These are phyloP conservation scores for Phytophthora ramorum DNA, from an alignment of 352 stramenopile genomes.

Conservation along the genomic window DNA sequence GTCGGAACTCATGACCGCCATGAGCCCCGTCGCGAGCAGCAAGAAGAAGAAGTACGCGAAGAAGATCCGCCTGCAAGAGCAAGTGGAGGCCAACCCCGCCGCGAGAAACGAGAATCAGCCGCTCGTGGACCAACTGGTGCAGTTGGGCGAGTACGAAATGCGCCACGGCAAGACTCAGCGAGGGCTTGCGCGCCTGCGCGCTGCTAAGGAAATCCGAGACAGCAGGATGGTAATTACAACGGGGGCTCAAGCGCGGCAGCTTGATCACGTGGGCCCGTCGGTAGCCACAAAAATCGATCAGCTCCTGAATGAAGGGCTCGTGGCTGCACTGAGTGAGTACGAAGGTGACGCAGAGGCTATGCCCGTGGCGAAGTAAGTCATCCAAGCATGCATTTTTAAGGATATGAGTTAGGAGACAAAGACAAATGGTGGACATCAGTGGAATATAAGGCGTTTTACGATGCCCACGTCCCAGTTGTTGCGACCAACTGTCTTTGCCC, in stretches of 20 bases:
- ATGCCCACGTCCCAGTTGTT: slow-evolving; percentile 24
- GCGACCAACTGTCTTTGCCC: not conserved
- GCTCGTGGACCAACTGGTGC: slow-evolving; percentile 64
- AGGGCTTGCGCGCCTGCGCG: slow-evolving; percentile 62
- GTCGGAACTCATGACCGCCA: not conserved
- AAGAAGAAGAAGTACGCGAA: slow-evolving; percentile 44
- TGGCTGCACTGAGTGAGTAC: slow-evolving; percentile 62
- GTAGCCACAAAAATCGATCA: slow-evolving; percentile 67
- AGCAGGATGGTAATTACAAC: slow-evolving; percentile 55
- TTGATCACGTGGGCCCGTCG: slow-evolving; percentile 56
- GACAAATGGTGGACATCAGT: not conserved
- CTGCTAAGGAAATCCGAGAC: slow-evolving; percentile 62
- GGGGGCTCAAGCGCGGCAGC: slow-evolving; percentile 55
- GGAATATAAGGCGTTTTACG: not conserved
- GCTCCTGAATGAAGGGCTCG: slow-evolving; percentile 60
- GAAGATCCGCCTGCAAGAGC: slow-evolving; percentile 46
- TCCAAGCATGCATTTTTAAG: not conserved
- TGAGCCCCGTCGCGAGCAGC: slow-evolving; percentile 36
- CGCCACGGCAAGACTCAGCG: slow-evolving; percentile 52
- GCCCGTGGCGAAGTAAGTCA: slow-evolving; percentile 17
- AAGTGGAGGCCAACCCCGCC: slow-evolving; percentile 51
- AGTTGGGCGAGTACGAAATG: slow-evolving; percentile 69
- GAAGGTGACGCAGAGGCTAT: slow-evolving; percentile 30
- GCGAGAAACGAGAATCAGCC: slow-evolving; percentile 55
- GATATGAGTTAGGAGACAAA: not conserved